phyloP scores from a whole-genome alignment of 805 yeast species.

The Wickerhamiella azyma region DNA sequence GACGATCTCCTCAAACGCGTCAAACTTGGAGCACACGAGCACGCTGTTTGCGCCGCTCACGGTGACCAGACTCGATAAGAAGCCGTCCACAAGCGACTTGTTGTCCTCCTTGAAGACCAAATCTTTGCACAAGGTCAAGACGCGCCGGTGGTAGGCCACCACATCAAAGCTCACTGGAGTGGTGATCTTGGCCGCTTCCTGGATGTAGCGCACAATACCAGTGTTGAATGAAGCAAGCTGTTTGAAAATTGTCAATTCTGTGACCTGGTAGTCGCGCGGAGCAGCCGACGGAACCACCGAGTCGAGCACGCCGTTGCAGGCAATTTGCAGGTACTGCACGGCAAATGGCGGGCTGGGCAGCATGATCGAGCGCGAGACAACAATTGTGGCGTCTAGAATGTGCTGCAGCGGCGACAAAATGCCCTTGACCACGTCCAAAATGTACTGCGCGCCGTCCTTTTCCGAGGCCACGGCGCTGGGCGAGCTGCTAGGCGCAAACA shows the following conservation, averaged over 20 bases:
- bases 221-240: not conserved
- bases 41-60: not conserved
- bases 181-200: not conserved
- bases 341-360: not conserved
- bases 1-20: not conserved
- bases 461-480: not conserved
- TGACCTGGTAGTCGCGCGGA: not conserved
- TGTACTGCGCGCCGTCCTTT: not conserved
- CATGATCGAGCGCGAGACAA: not conserved
- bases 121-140: not conserved
- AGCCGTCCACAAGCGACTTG: not conserved
- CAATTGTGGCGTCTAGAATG: not conserved
- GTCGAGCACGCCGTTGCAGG: not conserved
- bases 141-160: not conserved
- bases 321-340: not conserved
- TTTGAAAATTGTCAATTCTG: not conserved
- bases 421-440: not conserved
- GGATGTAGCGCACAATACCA: not conserved
- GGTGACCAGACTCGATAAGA: not conserved
- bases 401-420: not conserved
- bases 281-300: not conserved
- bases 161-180: not conserved
- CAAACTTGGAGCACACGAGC: constrained; percentile 2
- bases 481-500: not conserved
- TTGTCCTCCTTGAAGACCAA: not conserved